These are phyloP conservation scores for Primulina tabacum DNA, from an alignment of 257 asterid genomes.

Conservation along the genomic window DNA sequence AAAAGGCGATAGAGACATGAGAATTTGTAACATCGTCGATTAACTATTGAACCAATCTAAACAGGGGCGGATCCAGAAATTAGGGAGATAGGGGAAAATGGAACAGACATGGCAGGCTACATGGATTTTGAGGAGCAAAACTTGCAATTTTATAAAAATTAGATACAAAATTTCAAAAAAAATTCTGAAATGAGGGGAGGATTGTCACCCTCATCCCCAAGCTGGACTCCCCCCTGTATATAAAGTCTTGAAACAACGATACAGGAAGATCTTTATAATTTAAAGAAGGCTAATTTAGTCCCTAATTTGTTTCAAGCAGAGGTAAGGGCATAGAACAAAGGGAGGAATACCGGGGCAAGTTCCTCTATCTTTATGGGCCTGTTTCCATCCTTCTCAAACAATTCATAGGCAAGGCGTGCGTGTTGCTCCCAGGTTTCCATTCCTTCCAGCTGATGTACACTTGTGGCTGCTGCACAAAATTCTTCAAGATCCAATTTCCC, in stretches of 20 bases:
- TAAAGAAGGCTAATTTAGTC: constrained; percentile 1
- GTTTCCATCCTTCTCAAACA: constrained; percentile 89
- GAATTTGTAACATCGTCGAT: background rate
- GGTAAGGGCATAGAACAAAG: constrained; percentile 7
- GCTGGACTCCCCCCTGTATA: too few relatives aligned
- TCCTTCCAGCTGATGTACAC: constrained; percentile 90
- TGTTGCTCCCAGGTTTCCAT: constrained; percentile 90
- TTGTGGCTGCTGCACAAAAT: constrained; percentile 80
- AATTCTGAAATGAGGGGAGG: too few relatives aligned
- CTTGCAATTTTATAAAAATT: background rate
- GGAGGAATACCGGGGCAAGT: constrained; percentile 77
- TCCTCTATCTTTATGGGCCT: constrained; percentile 90
- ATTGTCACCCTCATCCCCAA: too few relatives aligned
- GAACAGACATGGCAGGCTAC: background rate
- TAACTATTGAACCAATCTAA: background rate
- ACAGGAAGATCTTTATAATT: background rate
- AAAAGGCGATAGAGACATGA: background rate
- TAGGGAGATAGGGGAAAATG: constrained; percentile 19
- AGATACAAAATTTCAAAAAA: background rate
- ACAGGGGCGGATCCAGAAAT: background rate
- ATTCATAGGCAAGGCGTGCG: constrained; percentile 85
- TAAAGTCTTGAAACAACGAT: too few relatives aligned
- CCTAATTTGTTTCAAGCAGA: background rate
- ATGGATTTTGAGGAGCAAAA: background rate
- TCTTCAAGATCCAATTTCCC: constrained; percentile 85